Evolutionary conservation across 2,329 filamentous ascomycete species (phyloP).

Genomic region (Myriosclerotinia scirpicola): DNA sequence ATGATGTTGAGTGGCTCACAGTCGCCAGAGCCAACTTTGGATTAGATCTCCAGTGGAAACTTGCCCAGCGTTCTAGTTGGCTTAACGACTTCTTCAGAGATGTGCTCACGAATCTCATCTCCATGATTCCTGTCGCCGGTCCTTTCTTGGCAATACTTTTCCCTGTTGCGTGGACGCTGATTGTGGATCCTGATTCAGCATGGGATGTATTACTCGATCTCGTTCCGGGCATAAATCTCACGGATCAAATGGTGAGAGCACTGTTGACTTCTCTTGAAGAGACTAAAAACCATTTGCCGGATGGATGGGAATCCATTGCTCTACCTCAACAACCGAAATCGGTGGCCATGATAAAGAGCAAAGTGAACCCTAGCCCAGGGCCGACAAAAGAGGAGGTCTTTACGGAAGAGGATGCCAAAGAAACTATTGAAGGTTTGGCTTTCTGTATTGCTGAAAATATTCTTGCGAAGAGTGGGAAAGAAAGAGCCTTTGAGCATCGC

Average conservation of each 20-base stretch:
- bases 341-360: not conserved
- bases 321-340: conserved; percentile 5
- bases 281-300: conserved; percentile 1
- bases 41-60: conserved; percentile 3
- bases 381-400: not conserved
- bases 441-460: conserved; percentile 1
- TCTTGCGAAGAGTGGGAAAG: not conserved
- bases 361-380: not conserved
- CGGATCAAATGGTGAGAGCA: conserved; percentile 9
- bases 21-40: not conserved
- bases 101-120: not conserved
- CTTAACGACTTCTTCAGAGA: conserved; percentile 4
- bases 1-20: conserved; percentile 6
- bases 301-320: conserved; percentile 4
- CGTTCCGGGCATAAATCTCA: not conserved
- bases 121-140: not conserved
- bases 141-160: conserved; percentile 6
- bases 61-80: not conserved
- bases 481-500: not conserved
- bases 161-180: not conserved
- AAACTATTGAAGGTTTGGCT: not conserved
- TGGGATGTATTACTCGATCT: not conserved
- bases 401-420: not conserved
- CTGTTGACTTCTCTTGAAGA: not conserved
- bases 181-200: not conserved